A percentile compares a stretch with the other conserved stretches of the same genome.
Conservation (phyloP, 306 rosid species). For the Bauhinia variegata region DNA sequence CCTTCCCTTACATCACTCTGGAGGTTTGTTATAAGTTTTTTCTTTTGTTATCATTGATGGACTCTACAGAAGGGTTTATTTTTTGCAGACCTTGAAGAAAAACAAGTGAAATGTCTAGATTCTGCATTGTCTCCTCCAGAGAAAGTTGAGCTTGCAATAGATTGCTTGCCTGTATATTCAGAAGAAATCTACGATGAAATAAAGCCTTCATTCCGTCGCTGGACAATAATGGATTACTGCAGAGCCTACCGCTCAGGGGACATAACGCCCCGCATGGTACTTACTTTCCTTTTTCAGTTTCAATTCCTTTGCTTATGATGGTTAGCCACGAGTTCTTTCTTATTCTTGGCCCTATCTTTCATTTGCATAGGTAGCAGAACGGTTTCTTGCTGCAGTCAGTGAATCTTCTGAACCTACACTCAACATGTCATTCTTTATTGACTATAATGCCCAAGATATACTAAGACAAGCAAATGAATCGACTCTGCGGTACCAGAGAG, state of each 20-base stretch:
- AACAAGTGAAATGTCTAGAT: conserved; percentile 60
- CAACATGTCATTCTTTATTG: conserved; percentile 80
- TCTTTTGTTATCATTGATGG: not conserved
- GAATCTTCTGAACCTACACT: conserved; percentile 59
- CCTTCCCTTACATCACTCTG: conserved; percentile 71
- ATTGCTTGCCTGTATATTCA: conserved; percentile 56
- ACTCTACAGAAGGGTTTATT: conserved; percentile 22
- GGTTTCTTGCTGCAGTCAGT: conserved; percentile 59
- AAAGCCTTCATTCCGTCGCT: conserved; percentile 47
- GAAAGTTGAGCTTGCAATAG: conserved; percentile 60
- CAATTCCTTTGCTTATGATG: no score
- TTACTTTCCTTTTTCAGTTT: no score
- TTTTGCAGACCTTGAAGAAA: conserved; percentile 53
- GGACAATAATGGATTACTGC: conserved; percentile 81
- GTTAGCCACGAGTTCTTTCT: no score
- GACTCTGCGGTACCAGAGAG: conserved; percentile 62
- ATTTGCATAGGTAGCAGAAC: conserved; percentile 69
- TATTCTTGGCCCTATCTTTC: conserved; percentile 7
- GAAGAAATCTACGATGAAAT: conserved; percentile 30
- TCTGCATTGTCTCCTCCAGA: conserved; percentile 59
- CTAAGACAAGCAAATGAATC: conserved; percentile 76
- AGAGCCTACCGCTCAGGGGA: conserved; percentile 67
- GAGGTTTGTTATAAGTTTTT: conserved; percentile 52
- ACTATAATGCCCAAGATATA: conserved; percentile 63
- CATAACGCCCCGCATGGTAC: conserved; percentile 74